Evolutionary conservation across 1,284 basidiomycete genomes (phyloP).

Genomic region (Trichosporon coremiiforme): DNA sequence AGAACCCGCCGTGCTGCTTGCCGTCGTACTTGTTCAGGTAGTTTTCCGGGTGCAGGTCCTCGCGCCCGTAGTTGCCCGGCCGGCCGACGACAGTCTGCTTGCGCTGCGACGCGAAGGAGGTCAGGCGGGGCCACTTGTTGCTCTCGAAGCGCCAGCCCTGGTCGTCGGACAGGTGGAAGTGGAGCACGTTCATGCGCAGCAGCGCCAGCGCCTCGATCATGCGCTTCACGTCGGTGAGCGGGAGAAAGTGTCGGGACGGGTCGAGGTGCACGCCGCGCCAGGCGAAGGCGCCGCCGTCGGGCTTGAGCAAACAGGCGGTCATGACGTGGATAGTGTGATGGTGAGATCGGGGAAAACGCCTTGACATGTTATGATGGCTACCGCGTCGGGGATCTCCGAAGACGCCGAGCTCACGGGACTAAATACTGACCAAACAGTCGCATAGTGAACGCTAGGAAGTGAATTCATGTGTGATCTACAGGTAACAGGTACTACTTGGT

Average conservation of each 20-base stretch:
- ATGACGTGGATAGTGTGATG: not conserved
- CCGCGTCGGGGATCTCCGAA: too few species aligned
- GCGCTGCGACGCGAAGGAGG: slow-evolving; percentile 22
- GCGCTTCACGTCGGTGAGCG: slow-evolving; percentile 22
- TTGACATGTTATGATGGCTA: not conserved
- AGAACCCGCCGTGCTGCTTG: slow-evolving; percentile 30
- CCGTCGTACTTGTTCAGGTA: slow-evolving; percentile 31
- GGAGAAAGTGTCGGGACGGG: slow-evolving; percentile 27
- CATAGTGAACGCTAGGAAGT: not conserved
- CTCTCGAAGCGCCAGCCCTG: slow-evolving; percentile 37
- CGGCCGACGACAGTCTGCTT: slow-evolving; percentile 26
- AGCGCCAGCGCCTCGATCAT: slow-evolving; percentile 28
- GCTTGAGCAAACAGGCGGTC: slow-evolving; percentile 15
- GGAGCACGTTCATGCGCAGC: slow-evolving; percentile 31
- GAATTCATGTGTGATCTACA: not conserved
- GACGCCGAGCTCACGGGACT: not conserved
- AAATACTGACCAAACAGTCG: not conserved
- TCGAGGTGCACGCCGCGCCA: slow-evolving; percentile 33
- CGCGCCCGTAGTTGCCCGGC: slow-evolving; percentile 22
- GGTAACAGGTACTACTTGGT: slow-evolving; percentile 3
- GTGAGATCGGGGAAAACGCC: not conserved
- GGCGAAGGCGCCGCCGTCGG: slow-evolving; percentile 27
- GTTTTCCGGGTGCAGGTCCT: slow-evolving; percentile 30
- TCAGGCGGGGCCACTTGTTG: slow-evolving; percentile 30
- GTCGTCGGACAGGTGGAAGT: slow-evolving; percentile 35